These are phyloP conservation scores for Chlorella sp. DNA, from an alignment of 139 green algal species.

Conservation along the genomic window DNA sequence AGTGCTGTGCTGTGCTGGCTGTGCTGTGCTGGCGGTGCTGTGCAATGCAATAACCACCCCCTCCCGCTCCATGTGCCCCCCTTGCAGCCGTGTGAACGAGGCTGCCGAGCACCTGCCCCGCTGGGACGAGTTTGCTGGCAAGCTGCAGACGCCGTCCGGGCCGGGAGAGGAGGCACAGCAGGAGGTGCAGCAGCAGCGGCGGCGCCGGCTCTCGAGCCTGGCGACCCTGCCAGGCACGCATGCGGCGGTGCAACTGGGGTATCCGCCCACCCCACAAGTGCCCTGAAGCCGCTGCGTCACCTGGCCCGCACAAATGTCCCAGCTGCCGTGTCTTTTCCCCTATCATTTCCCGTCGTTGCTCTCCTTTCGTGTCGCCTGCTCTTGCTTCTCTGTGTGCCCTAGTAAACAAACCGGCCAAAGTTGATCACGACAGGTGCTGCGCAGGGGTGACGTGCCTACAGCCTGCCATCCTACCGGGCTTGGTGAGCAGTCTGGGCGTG, in stretches of 20 bases:
- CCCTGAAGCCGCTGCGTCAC: too few relatives aligned
- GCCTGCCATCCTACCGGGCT: too few relatives aligned
- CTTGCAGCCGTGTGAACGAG: conserved; percentile 43
- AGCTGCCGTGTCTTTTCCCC: neutral
- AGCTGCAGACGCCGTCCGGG: conserved; percentile 1
- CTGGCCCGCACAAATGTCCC: too few relatives aligned
- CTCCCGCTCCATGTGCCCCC: neutral
- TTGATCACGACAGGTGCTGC: too few relatives aligned
- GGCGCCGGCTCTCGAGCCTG: neutral
- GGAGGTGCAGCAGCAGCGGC: neutral
- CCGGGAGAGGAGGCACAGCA: neutral
- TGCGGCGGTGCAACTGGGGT: neutral
- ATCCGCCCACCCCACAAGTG: neutral
- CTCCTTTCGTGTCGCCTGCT: too few relatives aligned
- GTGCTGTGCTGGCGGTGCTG: neutral
- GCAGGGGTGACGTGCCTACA: too few relatives aligned
- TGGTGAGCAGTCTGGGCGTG: too few relatives aligned
- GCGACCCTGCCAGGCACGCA: too few relatives aligned
- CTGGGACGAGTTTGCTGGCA: conserved; percentile 30
- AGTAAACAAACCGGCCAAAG: too few relatives aligned
- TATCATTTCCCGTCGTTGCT: too few relatives aligned
- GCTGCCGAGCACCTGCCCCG: conserved; percentile 38
- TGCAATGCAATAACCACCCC: neutral
- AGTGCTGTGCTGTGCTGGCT: too few relatives aligned
- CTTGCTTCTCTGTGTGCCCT: too few relatives aligned